Conservation (phyloP, 2,329 filamentous ascomycete genomes). For the Akanthomyces dipterigenus region DNA sequence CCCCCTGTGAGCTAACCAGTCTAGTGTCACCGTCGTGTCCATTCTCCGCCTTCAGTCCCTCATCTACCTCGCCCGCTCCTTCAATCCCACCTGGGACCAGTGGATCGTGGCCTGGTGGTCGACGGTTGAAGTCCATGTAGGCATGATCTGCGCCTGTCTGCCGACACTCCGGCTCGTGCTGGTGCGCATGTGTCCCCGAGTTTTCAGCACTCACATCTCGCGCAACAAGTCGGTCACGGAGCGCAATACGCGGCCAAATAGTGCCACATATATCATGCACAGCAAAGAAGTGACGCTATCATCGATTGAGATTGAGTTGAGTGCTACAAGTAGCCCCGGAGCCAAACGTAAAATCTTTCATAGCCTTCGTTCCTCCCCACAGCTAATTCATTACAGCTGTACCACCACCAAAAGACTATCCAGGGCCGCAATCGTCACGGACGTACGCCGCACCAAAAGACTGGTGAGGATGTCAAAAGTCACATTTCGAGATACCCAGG, state of each 20-base stretch:
- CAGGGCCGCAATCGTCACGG: background rate
- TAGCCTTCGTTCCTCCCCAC: no score
- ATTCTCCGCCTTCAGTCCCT: constrained; percentile 20
- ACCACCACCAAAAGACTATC: background rate
- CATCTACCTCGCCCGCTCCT: constrained; percentile 17
- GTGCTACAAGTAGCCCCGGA: background rate
- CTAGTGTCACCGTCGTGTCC: constrained; percentile 20
- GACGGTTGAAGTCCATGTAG: constrained; percentile 20
- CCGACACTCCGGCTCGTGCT: constrained; percentile 21
- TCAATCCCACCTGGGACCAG: constrained; percentile 21
- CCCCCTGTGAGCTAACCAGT: background rate
- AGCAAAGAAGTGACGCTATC: constrained; percentile 4
- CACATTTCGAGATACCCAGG: background rate
- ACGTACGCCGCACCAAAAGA: background rate
- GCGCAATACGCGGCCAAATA: constrained; percentile 1
- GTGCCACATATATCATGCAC: constrained; percentile 1
- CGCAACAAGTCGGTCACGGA: constrained; percentile 7
- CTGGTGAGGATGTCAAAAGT: background rate
- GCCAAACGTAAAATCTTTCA: background rate
- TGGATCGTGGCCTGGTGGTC: constrained; percentile 20
- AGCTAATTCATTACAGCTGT: background rate
- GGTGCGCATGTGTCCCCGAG: constrained; percentile 8
- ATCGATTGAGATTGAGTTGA: background rate
- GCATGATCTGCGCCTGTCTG: constrained; percentile 22
- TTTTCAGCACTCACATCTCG: constrained; percentile 8